Evolutionary conservation across 2,329 filamentous ascomycete genomes (phyloP).

Genomic region (Neonectria punicea): DNA sequence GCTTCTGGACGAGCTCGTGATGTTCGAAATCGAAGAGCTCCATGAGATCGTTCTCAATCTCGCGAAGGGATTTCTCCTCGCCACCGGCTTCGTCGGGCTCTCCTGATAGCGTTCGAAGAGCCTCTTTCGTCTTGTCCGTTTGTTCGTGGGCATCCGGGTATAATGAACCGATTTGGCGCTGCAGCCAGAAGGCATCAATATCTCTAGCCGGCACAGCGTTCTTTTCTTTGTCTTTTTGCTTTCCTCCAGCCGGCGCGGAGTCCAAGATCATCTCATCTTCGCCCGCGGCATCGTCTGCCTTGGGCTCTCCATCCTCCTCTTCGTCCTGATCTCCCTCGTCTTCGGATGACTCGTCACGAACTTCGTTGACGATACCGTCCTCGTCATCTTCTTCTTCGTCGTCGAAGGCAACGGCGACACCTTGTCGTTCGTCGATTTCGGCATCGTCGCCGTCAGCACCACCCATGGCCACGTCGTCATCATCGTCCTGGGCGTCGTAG

Average conservation of each 20-base stretch:
- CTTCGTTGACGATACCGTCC: constrained; percentile 81
- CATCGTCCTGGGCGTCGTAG: constrained; percentile 95
- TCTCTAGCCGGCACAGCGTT: constrained; percentile 82
- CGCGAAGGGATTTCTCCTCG: constrained; percentile 85
- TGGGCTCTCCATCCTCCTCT: constrained; percentile 66
- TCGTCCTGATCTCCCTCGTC: constrained; percentile 77
- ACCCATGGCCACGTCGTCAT: constrained; percentile 84
- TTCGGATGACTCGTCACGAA: constrained; percentile 87
- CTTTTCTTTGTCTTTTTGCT: constrained; percentile 62
- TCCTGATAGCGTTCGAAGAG: constrained; percentile 84
- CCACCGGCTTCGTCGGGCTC: constrained; percentile 75
- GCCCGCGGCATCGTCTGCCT: constrained; percentile 61
- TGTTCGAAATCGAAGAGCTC: constrained; percentile 98
- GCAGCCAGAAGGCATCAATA: constrained; percentile 97
- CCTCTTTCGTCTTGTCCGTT: constrained; percentile 89
- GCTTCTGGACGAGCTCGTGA: constrained; percentile 88
- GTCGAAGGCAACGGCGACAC: constrained; percentile 97
- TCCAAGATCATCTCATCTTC: constrained; percentile 88
- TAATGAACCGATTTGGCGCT: constrained; percentile 87
- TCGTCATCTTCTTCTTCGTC: constrained; percentile 90
- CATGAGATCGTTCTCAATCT: constrained; percentile 98
- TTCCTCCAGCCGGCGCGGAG: constrained; percentile 62
- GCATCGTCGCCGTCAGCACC: constrained; percentile 71
- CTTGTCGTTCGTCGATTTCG: constrained; percentile 92
- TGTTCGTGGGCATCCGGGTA: constrained; percentile 94